These are phyloP conservation scores for Cardamine occulta DNA, from an alignment of 345 rosid species.

Conservation along the genomic window DNA sequence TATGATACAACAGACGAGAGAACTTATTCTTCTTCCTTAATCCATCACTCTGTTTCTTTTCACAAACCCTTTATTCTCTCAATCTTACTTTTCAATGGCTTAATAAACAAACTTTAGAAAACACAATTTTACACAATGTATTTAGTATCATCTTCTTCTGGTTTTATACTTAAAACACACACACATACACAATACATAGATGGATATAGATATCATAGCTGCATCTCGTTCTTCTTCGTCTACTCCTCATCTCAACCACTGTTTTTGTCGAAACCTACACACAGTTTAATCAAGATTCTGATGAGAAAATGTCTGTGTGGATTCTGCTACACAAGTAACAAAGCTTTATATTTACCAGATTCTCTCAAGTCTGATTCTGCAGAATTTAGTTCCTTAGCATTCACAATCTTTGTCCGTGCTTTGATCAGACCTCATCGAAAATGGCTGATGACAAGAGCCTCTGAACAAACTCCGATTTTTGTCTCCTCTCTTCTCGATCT, in stretches of 20 bases:
- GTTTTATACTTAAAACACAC: slow-evolving; percentile 10
- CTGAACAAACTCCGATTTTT: slow-evolving; percentile 73
- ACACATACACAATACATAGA: slow-evolving; percentile 38
- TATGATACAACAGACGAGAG: background rate
- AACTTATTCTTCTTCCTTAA: background rate
- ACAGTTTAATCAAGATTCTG: slow-evolving; percentile 13
- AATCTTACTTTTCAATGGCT: slow-evolving; percentile 9
- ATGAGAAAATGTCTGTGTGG: slow-evolving; percentile 14
- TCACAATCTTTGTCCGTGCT: background rate
- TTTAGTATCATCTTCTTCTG: slow-evolving; percentile 29
- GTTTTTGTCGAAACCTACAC: slow-evolving; percentile 35
- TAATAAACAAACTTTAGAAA: slow-evolving; percentile 25
- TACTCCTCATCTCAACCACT: slow-evolving; percentile 32
- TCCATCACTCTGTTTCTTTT: background rate
- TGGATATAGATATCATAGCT: slow-evolving; percentile 25
- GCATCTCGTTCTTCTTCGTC: slow-evolving; percentile 14
- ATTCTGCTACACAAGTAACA: slow-evolving; percentile 28
- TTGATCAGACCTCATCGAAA: slow-evolving; percentile 48
- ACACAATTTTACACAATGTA: slow-evolving; percentile 27
- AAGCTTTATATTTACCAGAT: slow-evolving; percentile 32
- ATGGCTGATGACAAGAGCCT: slow-evolving; percentile 75
- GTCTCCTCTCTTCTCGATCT: slow-evolving; percentile 79
- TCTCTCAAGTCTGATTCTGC: slow-evolving; percentile 21
- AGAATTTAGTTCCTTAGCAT: background rate
- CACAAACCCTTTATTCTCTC: background rate